phyloP scores from a whole-genome alignment of 179 eudicot genomes.

The Amaranthus tricolor region DNA sequence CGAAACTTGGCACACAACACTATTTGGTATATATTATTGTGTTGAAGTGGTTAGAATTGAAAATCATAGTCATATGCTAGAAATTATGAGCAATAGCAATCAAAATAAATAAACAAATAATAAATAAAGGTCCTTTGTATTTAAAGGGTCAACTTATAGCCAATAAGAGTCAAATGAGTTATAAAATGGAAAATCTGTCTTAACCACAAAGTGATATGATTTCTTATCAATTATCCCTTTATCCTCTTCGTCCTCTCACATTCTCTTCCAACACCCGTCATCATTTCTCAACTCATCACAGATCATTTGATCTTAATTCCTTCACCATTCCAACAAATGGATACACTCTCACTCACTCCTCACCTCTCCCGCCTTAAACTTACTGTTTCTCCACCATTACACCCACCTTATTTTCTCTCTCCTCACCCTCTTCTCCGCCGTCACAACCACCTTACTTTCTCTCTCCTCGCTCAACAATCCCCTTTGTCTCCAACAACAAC shows the following conservation, averaged over 20 bases:
- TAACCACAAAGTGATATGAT: constrained; percentile 26
- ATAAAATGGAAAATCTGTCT: not conserved
- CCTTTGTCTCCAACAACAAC: constrained; percentile 17
- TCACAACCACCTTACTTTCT: constrained; percentile 19
- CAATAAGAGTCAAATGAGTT: no score
- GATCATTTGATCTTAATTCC: not conserved
- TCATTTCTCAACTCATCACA: not conserved
- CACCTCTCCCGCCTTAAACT: constrained; percentile 61
- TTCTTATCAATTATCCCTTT: constrained; percentile 24
- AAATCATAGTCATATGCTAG: no score
- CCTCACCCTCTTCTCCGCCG: constrained; percentile 23
- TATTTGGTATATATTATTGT: no score
- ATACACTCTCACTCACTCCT: constrained; percentile 47
- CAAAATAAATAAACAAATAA: no score
- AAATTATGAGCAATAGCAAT: no score
- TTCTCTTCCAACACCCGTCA: not conserved
- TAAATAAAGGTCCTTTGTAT: no score
- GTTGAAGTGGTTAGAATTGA: no score
- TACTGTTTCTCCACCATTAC: constrained; percentile 14
- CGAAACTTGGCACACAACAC: no score
- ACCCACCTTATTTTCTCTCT: constrained; percentile 22
- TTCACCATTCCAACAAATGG: constrained; percentile 32
- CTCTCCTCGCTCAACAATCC: constrained; percentile 25
- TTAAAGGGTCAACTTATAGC: no score
- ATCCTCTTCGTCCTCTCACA: not conserved